A percentile compares a stretch with the other conserved stretches of the same genome.
Evolutionary conservation across 2,329 filamentous ascomycete species (phyloP).

Genomic region (Rhynchosporium graminicola): DNA sequence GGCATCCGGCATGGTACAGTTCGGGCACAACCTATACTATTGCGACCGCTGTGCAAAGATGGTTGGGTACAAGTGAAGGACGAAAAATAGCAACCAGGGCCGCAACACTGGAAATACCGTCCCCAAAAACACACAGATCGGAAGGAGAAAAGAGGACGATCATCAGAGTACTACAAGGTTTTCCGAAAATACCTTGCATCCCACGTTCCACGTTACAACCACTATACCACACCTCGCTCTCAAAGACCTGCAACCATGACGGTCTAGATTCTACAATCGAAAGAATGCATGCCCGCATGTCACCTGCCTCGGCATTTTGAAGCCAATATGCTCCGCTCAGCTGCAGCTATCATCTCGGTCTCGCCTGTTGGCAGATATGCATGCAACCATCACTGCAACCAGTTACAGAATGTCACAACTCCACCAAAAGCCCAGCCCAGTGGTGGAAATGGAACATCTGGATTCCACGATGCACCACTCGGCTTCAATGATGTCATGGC

Average conservation of each 20-base stretch:
- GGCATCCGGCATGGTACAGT: slow-evolving; percentile 63
- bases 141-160: slow-evolving; percentile 1
- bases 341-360: slow-evolving; percentile 2
- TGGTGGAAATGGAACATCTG: background rate
- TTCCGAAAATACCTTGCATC: background rate
- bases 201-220: background rate
- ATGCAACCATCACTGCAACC: background rate
- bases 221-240: slow-evolving; percentile 1
- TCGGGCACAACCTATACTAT: slow-evolving; percentile 67
- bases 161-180: background rate
- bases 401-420: slow-evolving; percentile 10
- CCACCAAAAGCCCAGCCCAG: background rate
- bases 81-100: background rate
- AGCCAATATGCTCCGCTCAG: background rate
- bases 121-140: background rate
- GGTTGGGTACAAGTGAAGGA: slow-evolving; percentile 60
- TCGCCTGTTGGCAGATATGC: background rate
- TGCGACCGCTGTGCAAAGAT: slow-evolving; percentile 64
- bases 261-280: background rate
- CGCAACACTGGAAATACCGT: background rate
- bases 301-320: background rate
- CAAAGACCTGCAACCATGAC: background rate
- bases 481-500: slow-evolving; percentile 15
- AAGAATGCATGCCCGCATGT: background rate
- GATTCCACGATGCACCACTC: background rate